Percentiles rank a stretch among this genome's conserved stretches.
These are phyloP conservation scores for Phialemoniopsis sp. DNA, from an alignment of 2,329 filamentous ascomycete genomes.

Conservation along the genomic window DNA sequence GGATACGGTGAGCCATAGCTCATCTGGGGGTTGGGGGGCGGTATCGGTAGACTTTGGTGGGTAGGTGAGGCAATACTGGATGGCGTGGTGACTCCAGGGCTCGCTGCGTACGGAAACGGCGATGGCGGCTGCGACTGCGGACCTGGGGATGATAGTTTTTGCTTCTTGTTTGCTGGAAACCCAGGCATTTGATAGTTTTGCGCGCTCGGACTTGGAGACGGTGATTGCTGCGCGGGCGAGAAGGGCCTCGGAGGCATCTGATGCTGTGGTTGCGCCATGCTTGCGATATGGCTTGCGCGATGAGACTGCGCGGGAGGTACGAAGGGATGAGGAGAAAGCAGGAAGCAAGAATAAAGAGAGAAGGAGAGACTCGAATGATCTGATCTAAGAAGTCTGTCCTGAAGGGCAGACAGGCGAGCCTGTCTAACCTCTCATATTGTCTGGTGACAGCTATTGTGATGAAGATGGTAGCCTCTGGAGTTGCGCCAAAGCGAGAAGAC, in stretches of 20 bases:
- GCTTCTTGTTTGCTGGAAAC: constrained; percentile 17
- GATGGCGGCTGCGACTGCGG: constrained; percentile 7
- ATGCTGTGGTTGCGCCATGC: constrained; percentile 60
- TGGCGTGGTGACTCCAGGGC: constrained; percentile 9
- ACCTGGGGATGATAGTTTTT: constrained; percentile 8
- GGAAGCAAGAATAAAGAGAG: neutral
- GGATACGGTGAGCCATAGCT: no score
- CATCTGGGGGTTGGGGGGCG: no score
- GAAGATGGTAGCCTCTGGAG: no score
- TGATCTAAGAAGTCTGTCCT: neutral
- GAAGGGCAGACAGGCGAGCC: constrained; percentile 42
- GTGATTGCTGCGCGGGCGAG: constrained; percentile 18
- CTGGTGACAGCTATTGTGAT: no score
- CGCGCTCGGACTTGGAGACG: constrained; percentile 9
- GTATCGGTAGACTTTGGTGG: no score
- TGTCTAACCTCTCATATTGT: constrained; percentile 33
- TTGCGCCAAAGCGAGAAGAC: constrained; percentile 13
- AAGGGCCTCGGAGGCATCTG: constrained; percentile 24
- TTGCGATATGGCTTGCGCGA: constrained; percentile 3
- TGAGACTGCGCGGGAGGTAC: neutral
- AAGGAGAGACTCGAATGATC: constrained; percentile 2
- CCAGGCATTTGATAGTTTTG: constrained; percentile 7
- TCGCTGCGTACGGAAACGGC: constrained; percentile 20
- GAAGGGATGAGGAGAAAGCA: neutral
- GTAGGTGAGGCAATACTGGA: constrained; percentile 3